Evolutionary conservation across 345 rosid species (phyloP).

Genomic region (Acer negundo): DNA sequence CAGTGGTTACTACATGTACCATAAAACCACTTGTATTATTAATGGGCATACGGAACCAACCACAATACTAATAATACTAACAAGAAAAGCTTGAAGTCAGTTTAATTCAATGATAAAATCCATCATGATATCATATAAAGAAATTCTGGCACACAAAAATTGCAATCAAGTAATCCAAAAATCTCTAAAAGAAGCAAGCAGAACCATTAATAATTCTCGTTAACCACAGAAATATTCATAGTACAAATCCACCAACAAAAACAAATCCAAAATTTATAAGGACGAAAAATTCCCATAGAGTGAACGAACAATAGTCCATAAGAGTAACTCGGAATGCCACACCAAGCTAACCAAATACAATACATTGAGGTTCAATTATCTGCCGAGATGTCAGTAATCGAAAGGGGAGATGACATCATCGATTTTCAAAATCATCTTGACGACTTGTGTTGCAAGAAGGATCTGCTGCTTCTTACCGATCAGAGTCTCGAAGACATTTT

Average conservation of each 20-base stretch:
- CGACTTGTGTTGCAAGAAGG: constrained; percentile 96
- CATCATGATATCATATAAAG: too few species aligned
- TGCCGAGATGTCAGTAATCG: constrained; percentile 51
- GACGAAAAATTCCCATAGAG: constrained; percentile 13
- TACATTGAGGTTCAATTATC: not conserved
- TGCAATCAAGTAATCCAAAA: too few species aligned
- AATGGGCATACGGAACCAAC: not conserved
- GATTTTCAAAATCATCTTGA: constrained; percentile 94
- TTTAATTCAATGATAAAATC: too few species aligned
- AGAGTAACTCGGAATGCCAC: not conserved
- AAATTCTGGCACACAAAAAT: too few species aligned
- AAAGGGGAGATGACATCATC: constrained; percentile 93
- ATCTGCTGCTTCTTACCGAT: constrained; percentile 98
- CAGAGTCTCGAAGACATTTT: constrained; percentile 88
- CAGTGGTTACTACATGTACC: not conserved
- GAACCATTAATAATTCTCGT: not conserved
- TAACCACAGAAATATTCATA: not conserved
- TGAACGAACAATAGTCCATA: not conserved
- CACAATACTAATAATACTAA: too few species aligned
- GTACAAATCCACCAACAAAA: not conserved
- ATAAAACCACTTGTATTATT: not conserved
- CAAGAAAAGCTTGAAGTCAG: too few species aligned
- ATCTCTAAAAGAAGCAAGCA: not conserved
- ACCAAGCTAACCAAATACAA: constrained; percentile 19
- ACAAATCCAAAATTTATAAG: constrained; percentile 23